These are phyloP conservation scores for Aspergillus flavus DNA, from an alignment of 2,329 filamentous ascomycete genomes.

Conservation along the genomic window DNA sequence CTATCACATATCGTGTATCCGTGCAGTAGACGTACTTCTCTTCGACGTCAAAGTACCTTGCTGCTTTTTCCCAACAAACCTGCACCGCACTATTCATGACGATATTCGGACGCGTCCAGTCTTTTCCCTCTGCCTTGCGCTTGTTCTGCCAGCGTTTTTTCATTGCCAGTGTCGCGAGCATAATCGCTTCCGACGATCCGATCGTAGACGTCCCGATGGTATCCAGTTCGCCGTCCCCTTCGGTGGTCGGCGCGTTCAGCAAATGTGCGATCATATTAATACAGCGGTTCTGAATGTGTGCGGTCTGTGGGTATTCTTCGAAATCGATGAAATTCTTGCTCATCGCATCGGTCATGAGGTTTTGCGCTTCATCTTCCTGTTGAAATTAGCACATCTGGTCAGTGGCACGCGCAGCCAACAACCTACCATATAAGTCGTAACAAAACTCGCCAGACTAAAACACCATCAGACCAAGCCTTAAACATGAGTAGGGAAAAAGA, in stretches of 20 bases:
- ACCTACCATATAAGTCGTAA: conserved; percentile 66
- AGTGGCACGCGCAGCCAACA: too few species aligned
- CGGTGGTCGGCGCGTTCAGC: conserved; percentile 60
- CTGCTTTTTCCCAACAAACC: conserved; percentile 73
- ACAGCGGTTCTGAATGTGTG: conserved; percentile 67
- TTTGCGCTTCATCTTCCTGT: conserved; percentile 62
- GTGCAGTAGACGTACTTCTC: conserved; percentile 44
- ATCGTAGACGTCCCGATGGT: conserved; percentile 71
- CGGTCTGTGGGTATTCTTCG: conserved; percentile 64
- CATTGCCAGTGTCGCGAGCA: conserved; percentile 72
- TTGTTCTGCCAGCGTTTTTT: conserved; percentile 73
- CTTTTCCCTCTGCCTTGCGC: conserved; percentile 62
- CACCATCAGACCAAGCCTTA: background rate
- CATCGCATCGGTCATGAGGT: conserved; percentile 68
- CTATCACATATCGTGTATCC: conserved; percentile 66
- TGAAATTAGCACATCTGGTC: background rate
- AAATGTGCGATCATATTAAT: conserved; percentile 69
- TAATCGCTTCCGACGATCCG: conserved; percentile 71
- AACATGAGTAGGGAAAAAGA: background rate
- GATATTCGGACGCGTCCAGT: conserved; percentile 68
- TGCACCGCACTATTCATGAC: conserved; percentile 75
- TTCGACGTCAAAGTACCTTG: conserved; percentile 74
- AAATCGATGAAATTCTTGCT: conserved; percentile 73
- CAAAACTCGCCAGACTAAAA: conserved; percentile 54
- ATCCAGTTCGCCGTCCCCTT: conserved; percentile 48